These are phyloP conservation scores for Dipteronia sinensis DNA, from an alignment of 345 rosid species.

Conservation along the genomic window DNA sequence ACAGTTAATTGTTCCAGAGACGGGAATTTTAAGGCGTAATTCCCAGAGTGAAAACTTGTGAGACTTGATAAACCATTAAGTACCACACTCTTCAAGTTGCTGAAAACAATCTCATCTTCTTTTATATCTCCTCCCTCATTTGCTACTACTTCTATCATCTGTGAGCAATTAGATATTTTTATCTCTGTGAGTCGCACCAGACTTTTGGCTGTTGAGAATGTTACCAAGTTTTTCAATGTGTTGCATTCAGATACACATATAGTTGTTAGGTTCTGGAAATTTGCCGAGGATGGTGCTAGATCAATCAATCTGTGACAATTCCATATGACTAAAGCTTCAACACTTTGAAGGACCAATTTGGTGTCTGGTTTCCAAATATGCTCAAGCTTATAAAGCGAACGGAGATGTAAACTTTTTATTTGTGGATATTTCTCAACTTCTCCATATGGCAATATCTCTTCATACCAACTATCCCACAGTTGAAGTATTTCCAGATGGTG, in stretches of 20 bases:
- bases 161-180: not conserved
- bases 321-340: constrained; percentile 8
- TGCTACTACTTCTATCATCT: not conserved
- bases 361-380: constrained; percentile 17
- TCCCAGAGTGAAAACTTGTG: not conserved
- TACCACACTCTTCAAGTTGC: not conserved
- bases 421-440: not conserved
- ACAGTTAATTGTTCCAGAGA: not conserved
- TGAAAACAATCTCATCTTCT: constrained; percentile 4
- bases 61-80: not conserved
- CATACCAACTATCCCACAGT: too few species aligned
- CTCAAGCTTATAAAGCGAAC: not conserved
- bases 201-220: constrained; percentile 16
- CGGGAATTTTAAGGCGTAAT: not conserved
- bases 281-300: not conserved
- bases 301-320: not conserved
- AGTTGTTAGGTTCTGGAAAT: constrained; percentile 1
- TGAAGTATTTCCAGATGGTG: too few species aligned
- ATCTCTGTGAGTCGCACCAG: not conserved
- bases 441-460: too few species aligned
- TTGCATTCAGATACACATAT: not conserved
- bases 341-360: not conserved
- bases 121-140: not conserved
- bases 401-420: constrained; percentile 5
- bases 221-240: not conserved